Conservation (phyloP, 345 rosid species). For the Erucastrum elatum region DNA sequence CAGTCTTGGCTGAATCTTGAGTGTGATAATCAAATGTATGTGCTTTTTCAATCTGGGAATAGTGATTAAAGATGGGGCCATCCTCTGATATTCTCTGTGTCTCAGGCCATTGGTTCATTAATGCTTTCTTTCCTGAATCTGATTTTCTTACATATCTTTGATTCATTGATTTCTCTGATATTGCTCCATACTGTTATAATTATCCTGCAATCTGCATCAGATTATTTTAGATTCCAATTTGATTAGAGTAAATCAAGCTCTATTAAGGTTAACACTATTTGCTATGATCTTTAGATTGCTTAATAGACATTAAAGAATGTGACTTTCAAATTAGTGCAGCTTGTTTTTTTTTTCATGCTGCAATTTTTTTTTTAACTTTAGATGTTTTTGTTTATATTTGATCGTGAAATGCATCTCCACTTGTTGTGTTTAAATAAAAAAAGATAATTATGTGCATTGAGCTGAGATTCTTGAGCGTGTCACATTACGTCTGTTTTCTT, state of each 20-base stretch:
- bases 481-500: conserved; percentile 11
- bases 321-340: not conserved
- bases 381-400: not conserved
- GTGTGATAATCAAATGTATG: not conserved
- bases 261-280: not conserved
- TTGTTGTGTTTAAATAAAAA: no score
- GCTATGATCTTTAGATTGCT: conserved; percentile 8
- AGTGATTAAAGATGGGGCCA: not conserved
- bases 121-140: not conserved
- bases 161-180: no score
- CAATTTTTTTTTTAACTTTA: not conserved
- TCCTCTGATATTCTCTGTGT: conserved; percentile 18
- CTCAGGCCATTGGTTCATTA: conserved; percentile 19
- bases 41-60: conserved; percentile 12
- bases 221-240: not conserved
- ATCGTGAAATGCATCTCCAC: conserved; percentile 37
- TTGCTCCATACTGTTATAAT: not conserved
- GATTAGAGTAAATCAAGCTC: not conserved
- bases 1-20: conserved; percentile 2
- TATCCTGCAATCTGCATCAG: not conserved
- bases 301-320: not conserved
- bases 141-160: no score
- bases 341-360: not conserved
- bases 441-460: conserved; percentile 24
- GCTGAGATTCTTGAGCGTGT: conserved; percentile 26